Conservation (phyloP, 225 moss, liverwort and hornwort species). For the Pseudoscleropodium purum region DNA sequence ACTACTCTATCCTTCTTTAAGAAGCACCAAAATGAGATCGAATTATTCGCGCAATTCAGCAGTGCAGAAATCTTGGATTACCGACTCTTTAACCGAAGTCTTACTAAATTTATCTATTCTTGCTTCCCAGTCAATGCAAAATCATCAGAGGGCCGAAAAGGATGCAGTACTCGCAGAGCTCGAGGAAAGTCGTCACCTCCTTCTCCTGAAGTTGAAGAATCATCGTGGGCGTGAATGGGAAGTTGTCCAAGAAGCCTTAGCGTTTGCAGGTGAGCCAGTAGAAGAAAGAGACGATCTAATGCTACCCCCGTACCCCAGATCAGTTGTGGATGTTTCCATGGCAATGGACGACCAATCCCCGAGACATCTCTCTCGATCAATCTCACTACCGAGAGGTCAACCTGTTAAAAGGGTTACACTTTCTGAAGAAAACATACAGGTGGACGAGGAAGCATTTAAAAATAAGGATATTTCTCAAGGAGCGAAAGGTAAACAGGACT, state of each 20-base stretch:
- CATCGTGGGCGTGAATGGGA: conserved; percentile 91
- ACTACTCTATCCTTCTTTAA: background rate
- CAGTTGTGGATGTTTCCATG: conserved; percentile 39
- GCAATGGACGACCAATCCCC: conserved; percentile 39
- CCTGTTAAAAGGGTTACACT: conserved; percentile 49
- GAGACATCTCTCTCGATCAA: conserved; percentile 21
- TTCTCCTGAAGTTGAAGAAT: conserved; percentile 71
- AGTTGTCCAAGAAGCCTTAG: conserved; percentile 84
- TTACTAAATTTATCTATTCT: background rate
- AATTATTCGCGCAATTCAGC: background rate
- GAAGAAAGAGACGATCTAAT: conserved; percentile 78
- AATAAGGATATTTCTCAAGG: background rate
- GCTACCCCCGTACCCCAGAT: conserved; percentile 79
- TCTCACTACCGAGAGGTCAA: conserved; percentile 36
- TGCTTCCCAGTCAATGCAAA: conserved; percentile 63
- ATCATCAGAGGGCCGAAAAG: conserved; percentile 83
- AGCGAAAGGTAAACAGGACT: conserved; percentile 24
- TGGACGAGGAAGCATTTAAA: conserved; percentile 2
- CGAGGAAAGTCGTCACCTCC: conserved; percentile 74
- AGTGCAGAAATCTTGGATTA: background rate
- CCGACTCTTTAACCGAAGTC: background rate
- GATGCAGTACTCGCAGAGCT: conserved; percentile 77
- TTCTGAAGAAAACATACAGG: conserved; percentile 20
- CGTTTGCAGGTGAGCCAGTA: conserved; percentile 93
- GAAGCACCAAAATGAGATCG: background rate